These are phyloP conservation scores for Chaetoceros tenuissimus DNA, from an alignment of 108 stramenopile genomes.

Conservation along the genomic window DNA sequence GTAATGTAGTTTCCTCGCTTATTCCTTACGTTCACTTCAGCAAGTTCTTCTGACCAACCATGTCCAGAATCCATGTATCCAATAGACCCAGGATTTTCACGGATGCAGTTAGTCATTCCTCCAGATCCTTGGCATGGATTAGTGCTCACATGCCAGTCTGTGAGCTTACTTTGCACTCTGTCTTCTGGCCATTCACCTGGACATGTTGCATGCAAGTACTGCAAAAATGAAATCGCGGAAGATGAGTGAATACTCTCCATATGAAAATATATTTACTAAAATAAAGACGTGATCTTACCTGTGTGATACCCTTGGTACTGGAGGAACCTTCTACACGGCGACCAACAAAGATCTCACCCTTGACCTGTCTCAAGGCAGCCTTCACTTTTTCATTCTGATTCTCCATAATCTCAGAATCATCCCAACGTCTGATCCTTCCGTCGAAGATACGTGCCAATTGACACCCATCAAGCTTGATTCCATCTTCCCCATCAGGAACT, in stretches of 20 bases:
- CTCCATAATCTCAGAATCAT: conserved; percentile 38
- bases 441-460: conserved; percentile 63
- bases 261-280: background rate
- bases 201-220: conserved; percentile 42
- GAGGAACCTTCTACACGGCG: conserved; percentile 62
- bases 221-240: background rate
- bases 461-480: conserved; percentile 64
- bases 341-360: conserved; percentile 48
- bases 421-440: conserved; percentile 66
- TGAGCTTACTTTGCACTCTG: conserved; percentile 25
- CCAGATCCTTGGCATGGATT: conserved; percentile 58
- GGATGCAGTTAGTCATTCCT: conserved; percentile 57
- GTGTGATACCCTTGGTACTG: conserved; percentile 54
- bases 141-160: conserved; percentile 43
- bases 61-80: conserved; percentile 84
- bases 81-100: conserved; percentile 48
- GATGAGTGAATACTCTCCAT: background rate
- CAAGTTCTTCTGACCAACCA: conserved; percentile 51
- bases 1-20: conserved; percentile 44
- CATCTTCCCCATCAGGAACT: conserved; percentile 19
- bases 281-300: conserved; percentile 9
- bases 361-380: conserved; percentile 8
- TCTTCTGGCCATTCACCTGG: conserved; percentile 54
- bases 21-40: conserved; percentile 65
- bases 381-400: conserved; percentile 8